Conservation (phyloP, 352 stramenopile genomes). For the Globisporangium barbulae region DNA sequence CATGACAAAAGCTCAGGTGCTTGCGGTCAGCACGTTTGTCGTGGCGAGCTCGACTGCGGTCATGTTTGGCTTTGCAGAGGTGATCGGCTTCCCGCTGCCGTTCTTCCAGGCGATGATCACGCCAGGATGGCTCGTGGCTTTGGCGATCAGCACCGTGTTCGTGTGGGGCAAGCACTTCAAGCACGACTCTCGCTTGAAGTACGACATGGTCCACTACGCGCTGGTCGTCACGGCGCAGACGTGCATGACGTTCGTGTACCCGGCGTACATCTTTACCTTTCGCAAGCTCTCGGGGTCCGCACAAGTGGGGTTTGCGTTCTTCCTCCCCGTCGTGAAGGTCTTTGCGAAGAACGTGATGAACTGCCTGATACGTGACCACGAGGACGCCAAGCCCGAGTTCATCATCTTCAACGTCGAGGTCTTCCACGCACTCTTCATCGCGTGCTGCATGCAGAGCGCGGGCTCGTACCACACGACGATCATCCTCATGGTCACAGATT, state of each 20-base stretch:
- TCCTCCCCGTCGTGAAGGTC: conserved; percentile 32
- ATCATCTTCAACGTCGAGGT: conserved; percentile 45
- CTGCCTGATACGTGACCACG: conserved; percentile 1
- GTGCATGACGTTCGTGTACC: conserved; percentile 23
- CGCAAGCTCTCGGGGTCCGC: conserved; percentile 8
- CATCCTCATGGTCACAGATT: conserved; percentile 31
- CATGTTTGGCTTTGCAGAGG: background rate
- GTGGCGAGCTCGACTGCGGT: background rate
- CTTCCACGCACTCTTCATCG: conserved; percentile 26
- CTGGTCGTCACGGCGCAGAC: background rate
- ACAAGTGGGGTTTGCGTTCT: conserved; percentile 21
- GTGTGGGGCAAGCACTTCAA: background rate
- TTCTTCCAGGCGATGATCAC: background rate
- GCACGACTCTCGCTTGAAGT: background rate
- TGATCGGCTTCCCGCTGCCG: background rate
- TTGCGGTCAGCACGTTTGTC: background rate
- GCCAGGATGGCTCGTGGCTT: background rate
- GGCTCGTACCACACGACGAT: conserved; percentile 23
- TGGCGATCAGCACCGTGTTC: conserved; percentile 10
- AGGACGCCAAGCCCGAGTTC: conserved; percentile 34
- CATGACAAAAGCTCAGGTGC: background rate
- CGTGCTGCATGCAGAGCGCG: conserved; percentile 31
- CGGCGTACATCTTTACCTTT: conserved; percentile 29
- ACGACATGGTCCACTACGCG: background rate
- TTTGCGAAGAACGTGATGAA: conserved; percentile 1